Evolutionary conservation across 169 alveolate genomes (phyloP), one percentile per base, ranked within the genome.

Genomic region (Hepatocystis sp.): DNA sequence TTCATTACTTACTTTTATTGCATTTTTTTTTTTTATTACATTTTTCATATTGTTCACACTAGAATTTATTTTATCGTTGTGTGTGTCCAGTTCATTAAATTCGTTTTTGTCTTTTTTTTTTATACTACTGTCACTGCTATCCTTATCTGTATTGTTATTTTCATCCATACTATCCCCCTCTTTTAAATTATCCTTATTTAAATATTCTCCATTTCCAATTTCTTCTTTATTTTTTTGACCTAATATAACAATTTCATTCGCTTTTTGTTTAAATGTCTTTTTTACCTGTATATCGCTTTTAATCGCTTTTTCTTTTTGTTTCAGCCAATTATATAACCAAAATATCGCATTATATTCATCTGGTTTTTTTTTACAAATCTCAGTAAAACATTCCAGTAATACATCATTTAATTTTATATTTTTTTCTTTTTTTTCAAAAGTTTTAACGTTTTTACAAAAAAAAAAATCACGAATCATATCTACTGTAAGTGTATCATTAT

Each of bases 291-390:
- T 10, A 5, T 21, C 15, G 0, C 2, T 30, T 27, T 49, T n/a
- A 2, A 61, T 81, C 19, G 60, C 67, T 15, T 10, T 53, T 36
- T 25, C 51, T 28, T 51, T 81, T 56, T 81, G 58, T 25, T 19
- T 27, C 13, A 81, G 4, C 89, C 89, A 81, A 46, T 81, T 40
- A 44, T 47, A 47, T 53, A 81, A 28, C 89, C 89, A 81, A 19
- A 49, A 5, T 7, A 61, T 25, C 15, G 67, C 67, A 17, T 55
- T 4, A 51, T 81, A 23, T 32, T 36, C 58, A 49, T 28, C 19
- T 15, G 89, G 89, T 15, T 34, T 63, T 28, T 19, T n/a, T 40
- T 60, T 51, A 49, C 84, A 81, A 19, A 81, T 61, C 13, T 61
- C 23, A 15, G 34, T 51, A 15, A 81, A 63, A 28, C 89, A 61